A percentile compares a stretch with the other conserved stretches of the same genome.
Evolutionary conservation across 345 rosid species (phyloP).

Genomic region (Dimocarpus longan): DNA sequence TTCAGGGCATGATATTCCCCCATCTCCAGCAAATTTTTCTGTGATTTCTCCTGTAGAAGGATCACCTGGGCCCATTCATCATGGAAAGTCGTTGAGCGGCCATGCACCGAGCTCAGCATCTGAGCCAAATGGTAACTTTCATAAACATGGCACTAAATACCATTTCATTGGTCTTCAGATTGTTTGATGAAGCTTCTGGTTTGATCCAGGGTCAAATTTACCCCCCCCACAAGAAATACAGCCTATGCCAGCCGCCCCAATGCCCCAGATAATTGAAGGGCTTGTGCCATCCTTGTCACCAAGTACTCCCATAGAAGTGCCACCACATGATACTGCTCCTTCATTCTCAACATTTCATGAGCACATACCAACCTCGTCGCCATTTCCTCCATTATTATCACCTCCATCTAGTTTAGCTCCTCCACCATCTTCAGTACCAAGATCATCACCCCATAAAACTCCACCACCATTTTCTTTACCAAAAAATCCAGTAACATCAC

Average conservation of each 20-base stretch:
- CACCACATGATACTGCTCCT: slow-evolving; percentile 39
- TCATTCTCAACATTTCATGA: slow-evolving; percentile 37
- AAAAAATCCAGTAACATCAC: background rate
- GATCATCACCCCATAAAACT: background rate
- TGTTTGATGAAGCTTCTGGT: slow-evolving; percentile 16
- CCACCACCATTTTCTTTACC: background rate
- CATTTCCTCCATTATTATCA: slow-evolving; percentile 21
- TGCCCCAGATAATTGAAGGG: slow-evolving; percentile 41
- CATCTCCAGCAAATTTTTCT: slow-evolving; percentile 34
- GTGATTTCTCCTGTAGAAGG: slow-evolving; percentile 37
- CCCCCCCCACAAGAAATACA: slow-evolving; percentile 38
- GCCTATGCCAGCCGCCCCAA: slow-evolving; percentile 43
- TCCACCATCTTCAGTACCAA: background rate
- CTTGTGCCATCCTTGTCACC: slow-evolving; percentile 44
- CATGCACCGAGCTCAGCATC: slow-evolving; percentile 32
- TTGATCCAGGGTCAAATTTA: slow-evolving; percentile 37
- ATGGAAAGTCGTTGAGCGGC: slow-evolving; percentile 22
- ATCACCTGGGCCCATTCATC: slow-evolving; percentile 25
- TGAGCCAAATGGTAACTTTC: slow-evolving; percentile 33
- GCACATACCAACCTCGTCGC: slow-evolving; percentile 31
- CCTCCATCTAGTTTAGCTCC: slow-evolving; percentile 11
- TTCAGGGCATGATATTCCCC: slow-evolving; percentile 33
- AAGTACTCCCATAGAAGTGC: slow-evolving; percentile 31
- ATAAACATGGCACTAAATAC: background rate
- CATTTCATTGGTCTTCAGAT: slow-evolving; percentile 7